Base-by-base conservation (phyloP, 345 rosid genomes). In the Balakata baccata region DNA sequence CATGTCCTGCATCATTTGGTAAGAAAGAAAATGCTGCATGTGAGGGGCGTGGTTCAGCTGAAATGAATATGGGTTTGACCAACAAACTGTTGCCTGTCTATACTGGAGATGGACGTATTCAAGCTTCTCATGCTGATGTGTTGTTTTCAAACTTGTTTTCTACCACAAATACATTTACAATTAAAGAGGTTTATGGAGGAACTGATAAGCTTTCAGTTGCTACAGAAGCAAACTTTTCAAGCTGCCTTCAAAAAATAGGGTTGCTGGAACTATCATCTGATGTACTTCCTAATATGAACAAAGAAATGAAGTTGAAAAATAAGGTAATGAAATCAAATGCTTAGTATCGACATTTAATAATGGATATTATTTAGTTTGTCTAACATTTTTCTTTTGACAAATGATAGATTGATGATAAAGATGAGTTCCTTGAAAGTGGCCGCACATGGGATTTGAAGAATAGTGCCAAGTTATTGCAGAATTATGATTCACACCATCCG, bases 401-500 rank as follows among this genome's bases (percentile, higher is more conserved):
- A 68, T 54, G 65, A 64, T 73, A 84, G 78, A 77, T 82, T 54
- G 53, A 51, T 64, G 81, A 73, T 18, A 58, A 58, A 23, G 65
- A 70, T 1, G 66, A 61, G 39, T 62, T 49, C 51, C 45, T 53
- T 53, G 22, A 66, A 67, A 38, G 66, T 3, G 54, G 59, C 66
- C 63, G 22, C 39, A 76, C 71, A 39, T 63, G 61, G 80, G 71
- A 74, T 9, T 69, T 38, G 50, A 70, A 17, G 60, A 74, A 74
- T 51, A 74, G 46, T 25, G 43, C 29, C 11, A 46, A 34, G 20
- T 29, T 54, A 62, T 73, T 73, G 47, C 75, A 77, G 45, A 68
- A 83, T 49, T 83, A 80, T 73, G 77, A 72, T 64, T 85, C 85
- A 3, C 81, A 78, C 68, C 89, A 85, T 71, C 84, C 87, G 60